These are phyloP conservation scores for Cyclospora cayetanensis DNA, from an alignment of 169 alveolate genomes.

Conservation along the genomic window DNA sequence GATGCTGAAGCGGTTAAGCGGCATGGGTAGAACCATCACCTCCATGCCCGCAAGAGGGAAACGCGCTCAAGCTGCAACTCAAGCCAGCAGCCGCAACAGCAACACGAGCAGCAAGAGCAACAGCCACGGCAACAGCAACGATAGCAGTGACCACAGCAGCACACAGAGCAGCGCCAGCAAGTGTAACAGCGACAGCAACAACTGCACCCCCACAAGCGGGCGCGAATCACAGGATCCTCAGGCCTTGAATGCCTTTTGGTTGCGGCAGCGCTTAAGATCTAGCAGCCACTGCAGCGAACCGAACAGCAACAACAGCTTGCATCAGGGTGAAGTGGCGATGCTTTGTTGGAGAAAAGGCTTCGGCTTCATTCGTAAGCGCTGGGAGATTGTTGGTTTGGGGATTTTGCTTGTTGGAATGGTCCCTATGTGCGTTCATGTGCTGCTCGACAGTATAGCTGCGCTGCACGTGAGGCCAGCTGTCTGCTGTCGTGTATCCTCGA, in stretches of 20 bases:
- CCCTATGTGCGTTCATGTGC: neutral
- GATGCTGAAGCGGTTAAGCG: neutral
- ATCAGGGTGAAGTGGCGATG: neutral
- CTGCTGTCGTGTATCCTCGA: neutral
- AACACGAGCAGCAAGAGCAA: neutral
- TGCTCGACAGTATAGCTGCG: neutral
- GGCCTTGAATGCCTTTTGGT: neutral
- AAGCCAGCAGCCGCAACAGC: neutral
- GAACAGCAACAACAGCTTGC: neutral
- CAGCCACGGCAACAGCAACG: neutral
- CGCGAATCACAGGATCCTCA: neutral
- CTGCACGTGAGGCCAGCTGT: neutral
- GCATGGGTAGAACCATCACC: neutral
- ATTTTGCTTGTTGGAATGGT: neutral
- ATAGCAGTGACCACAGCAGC: neutral
- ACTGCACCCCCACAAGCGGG: neutral
- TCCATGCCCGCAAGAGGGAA: neutral
- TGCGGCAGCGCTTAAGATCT: neutral
- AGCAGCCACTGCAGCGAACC: neutral
- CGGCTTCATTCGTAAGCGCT: neutral
- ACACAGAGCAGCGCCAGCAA: neutral
- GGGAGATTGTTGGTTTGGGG: neutral
- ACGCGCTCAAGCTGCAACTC: neutral
- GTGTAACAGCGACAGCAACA: neutral
- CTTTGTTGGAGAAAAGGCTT: neutral